Percentiles rank a stretch among this genome's conserved stretches.
phyloP scores from a whole-genome alignment of 306 rosid species.

The Vigna mungo region DNA sequence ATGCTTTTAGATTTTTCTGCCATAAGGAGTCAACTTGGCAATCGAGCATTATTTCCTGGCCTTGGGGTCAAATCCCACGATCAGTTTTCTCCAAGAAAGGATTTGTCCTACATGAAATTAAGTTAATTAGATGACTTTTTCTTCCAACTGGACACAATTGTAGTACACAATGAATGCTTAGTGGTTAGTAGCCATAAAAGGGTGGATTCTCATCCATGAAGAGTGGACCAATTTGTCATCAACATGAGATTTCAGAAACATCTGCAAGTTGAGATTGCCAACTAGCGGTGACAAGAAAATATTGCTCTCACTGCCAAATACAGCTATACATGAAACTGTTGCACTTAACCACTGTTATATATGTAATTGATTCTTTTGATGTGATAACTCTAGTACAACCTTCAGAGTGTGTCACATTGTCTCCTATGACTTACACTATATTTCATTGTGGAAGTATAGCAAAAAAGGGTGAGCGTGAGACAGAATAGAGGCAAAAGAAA shows the following conservation, averaged over 20 bases:
- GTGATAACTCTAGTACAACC: constrained; percentile 36
- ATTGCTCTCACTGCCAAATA: constrained; percentile 2
- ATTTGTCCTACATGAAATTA: constrained; percentile 19
- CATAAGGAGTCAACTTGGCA: constrained; percentile 24
- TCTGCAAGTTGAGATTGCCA: constrained; percentile 39
- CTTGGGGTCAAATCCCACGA: neutral
- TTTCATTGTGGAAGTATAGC: constrained; percentile 30
- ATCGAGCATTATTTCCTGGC: constrained; percentile 26
- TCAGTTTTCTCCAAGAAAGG: neutral
- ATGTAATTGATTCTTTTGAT: constrained; percentile 33
- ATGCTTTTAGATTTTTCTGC: constrained; percentile 29
- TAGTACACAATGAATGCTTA: constrained; percentile 17
- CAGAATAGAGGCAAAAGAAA: neutral
- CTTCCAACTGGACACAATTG: constrained; percentile 3
- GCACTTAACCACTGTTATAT: constrained; percentile 30
- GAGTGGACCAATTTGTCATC: constrained; percentile 9
- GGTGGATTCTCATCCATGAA: constrained; percentile 26
- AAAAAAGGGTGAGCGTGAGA: neutral
- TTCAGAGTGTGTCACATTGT: constrained; percentile 27
- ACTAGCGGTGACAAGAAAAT: constrained; percentile 25
- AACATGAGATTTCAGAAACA: constrained; percentile 21
- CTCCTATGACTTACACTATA: constrained; percentile 34
- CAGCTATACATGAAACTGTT: constrained; percentile 3
- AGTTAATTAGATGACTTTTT: constrained; percentile 1
- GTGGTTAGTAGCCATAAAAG: constrained; percentile 10